Evolutionary conservation across 768 basidiomycete species (phyloP).

Genomic region (Leccinum variicolor): DNA sequence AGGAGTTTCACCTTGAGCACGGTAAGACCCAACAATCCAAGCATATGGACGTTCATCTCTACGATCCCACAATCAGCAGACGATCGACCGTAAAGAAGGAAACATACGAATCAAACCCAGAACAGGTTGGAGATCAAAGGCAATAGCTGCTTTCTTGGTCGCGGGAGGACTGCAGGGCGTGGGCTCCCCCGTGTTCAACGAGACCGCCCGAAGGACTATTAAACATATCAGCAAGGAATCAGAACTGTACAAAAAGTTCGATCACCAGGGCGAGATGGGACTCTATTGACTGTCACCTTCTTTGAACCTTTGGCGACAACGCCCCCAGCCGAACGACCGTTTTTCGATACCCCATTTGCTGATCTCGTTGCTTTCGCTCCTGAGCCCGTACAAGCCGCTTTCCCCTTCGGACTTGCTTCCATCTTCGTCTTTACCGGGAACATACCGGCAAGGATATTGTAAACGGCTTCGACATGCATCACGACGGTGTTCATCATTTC

Average conservation of each 20-base stretch:
- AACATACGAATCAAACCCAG: slow-evolving; percentile 54
- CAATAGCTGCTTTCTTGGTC: not conserved
- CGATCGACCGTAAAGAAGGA: not conserved
- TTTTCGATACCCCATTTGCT: slow-evolving; percentile 28
- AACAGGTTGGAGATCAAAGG: slow-evolving; percentile 33
- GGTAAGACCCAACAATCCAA: slow-evolving; percentile 66
- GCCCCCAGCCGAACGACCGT: slow-evolving; percentile 29
- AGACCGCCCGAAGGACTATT: slow-evolving; percentile 15
- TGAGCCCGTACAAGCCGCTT: slow-evolving; percentile 21
- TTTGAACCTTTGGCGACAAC: slow-evolving; percentile 4
- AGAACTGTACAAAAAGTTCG: not conserved
- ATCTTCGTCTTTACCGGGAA: slow-evolving; percentile 24
- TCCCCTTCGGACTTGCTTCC: slow-evolving; percentile 12
- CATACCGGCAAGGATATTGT: slow-evolving; percentile 41
- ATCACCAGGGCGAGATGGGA: slow-evolving; percentile 44
- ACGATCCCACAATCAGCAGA: not conserved
- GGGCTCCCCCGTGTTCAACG: slow-evolving; percentile 12
- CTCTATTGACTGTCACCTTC: slow-evolving; percentile 26
- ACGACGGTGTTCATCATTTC: slow-evolving; percentile 46
- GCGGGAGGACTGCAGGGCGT: not conserved
- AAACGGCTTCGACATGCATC: slow-evolving; percentile 53
- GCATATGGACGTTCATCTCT: slow-evolving; percentile 59
- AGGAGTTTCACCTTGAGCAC: slow-evolving; percentile 67
- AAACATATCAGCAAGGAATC: not conserved
- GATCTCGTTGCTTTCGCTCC: slow-evolving; percentile 11